A percentile compares a stretch with the other conserved stretches of the same genome.
phyloP scores from a whole-genome alignment of 129 eudicot genomes.

The Arctium minus region DNA sequence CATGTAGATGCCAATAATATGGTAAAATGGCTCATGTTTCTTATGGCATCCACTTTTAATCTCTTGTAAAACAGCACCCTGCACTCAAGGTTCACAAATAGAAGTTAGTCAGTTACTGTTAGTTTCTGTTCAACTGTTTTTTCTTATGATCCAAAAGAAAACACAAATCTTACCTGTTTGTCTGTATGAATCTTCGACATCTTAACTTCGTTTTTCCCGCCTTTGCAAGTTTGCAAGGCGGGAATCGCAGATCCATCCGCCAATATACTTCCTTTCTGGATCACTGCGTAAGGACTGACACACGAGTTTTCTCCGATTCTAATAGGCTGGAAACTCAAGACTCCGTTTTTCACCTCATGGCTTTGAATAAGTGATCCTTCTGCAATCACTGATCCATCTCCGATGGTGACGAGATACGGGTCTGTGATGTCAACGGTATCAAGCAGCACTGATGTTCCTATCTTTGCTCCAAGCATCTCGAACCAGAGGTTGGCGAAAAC shows the following conservation, averaged over 20 bases:
- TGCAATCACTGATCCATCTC: constrained; percentile 54
- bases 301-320: constrained; percentile 38
- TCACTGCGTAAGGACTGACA: constrained; percentile 36
- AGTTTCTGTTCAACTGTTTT: neutral
- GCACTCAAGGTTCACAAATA: constrained; percentile 3
- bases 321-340: constrained; percentile 37
- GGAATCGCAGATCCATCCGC: constrained; percentile 31
- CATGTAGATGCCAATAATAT: constrained; percentile 40
- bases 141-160: neutral
- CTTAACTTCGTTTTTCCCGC: constrained; percentile 1
- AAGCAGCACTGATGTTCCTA: constrained; percentile 42
- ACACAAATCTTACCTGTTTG: constrained; percentile 26
- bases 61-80: constrained; percentile 22
- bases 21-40: constrained; percentile 23
- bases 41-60: neutral
- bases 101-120: neutral
- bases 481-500: constrained; percentile 40
- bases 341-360: constrained; percentile 57
- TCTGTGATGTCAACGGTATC: constrained; percentile 56
- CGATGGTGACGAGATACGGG: constrained; percentile 46
- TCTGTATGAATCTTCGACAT: constrained; percentile 1
- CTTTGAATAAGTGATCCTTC: constrained; percentile 58
- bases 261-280: constrained; percentile 44
- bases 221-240: constrained; percentile 40
- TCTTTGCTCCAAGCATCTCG: constrained; percentile 52